phyloP scores from a whole-genome alignment of 495 filamentous ascomycete species.

The Physcia stellaris region DNA sequence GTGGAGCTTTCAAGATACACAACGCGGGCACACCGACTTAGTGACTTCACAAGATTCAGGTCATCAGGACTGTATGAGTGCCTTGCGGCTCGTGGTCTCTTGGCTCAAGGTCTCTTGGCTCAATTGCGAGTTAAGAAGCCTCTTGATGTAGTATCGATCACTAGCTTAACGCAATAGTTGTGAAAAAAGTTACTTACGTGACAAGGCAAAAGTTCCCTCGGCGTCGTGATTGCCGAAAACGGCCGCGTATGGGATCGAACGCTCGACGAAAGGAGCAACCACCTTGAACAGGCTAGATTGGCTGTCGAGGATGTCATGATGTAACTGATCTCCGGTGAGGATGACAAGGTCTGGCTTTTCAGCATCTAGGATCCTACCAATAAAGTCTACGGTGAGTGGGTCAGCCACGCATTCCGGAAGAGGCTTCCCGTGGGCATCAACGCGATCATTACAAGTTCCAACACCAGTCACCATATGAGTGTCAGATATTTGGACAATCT shows the following conservation, averaged over 20 bases:
- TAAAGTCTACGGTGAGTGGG: constrained; percentile 23
- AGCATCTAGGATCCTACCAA: constrained; percentile 21
- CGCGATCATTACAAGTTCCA: constrained; percentile 24
- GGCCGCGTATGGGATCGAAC: constrained; percentile 23
- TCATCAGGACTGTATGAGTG: constrained; percentile 16
- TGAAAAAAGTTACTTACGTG: constrained; percentile 20
- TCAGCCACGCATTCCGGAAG: constrained; percentile 24
- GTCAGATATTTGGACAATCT: constrained; percentile 26
- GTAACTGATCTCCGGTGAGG: constrained; percentile 25
- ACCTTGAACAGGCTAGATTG: constrained; percentile 30
- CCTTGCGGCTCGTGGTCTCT: constrained; percentile 7
- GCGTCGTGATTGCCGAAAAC: constrained; percentile 27
- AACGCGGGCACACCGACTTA: too few relatives aligned
- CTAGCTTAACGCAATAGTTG: constrained; percentile 9
- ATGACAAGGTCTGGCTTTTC: constrained; percentile 26
- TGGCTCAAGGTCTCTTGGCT: constrained; percentile 10
- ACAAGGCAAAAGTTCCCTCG: constrained; percentile 22
- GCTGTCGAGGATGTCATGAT: constrained; percentile 24
- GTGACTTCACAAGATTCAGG: too few relatives aligned
- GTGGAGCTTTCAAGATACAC: too few relatives aligned
- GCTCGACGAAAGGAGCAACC: constrained; percentile 23
- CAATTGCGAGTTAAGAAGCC: constrained; percentile 12
- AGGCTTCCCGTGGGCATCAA: constrained; percentile 24
- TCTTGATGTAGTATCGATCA: constrained; percentile 7
- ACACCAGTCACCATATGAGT: constrained; percentile 25